These are phyloP conservation scores for Macrophomina tecta DNA, from an alignment of 2,329 filamentous ascomycete genomes.

Conservation along the genomic window DNA sequence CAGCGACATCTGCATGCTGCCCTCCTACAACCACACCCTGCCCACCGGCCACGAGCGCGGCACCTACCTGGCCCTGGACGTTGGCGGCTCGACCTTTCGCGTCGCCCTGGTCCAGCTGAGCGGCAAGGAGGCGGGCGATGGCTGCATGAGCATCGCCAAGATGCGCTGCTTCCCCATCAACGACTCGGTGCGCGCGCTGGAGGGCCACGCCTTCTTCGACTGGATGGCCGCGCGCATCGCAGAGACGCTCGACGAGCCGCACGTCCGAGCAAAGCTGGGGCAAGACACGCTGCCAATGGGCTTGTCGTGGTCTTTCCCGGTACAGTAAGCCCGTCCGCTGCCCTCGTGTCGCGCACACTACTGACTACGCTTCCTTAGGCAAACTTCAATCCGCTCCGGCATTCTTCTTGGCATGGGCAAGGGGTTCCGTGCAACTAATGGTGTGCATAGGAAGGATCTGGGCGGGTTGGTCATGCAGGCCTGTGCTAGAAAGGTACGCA, in stretches of 20 bases:
- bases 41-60: slow-evolving; percentile 65
- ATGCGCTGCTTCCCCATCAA: slow-evolving; percentile 64
- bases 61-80: slow-evolving; percentile 67
- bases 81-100: slow-evolving; percentile 70
- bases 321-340: slow-evolving; percentile 53
- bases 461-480: slow-evolving; percentile 64
- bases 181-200: slow-evolving; percentile 59
- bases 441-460: slow-evolving; percentile 64
- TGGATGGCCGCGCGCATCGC: slow-evolving; percentile 69
- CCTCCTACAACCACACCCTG: slow-evolving; percentile 67
- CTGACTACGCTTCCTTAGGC: slow-evolving; percentile 39
- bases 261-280: slow-evolving; percentile 34
- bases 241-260: slow-evolving; percentile 54
- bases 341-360: not conserved
- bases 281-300: slow-evolving; percentile 59
- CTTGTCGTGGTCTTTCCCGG: slow-evolving; percentile 70
- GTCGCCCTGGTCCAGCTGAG: slow-evolving; percentile 64
- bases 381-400: slow-evolving; percentile 65
- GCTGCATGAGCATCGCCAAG: slow-evolving; percentile 58
- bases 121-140: slow-evolving; percentile 50
- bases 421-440: slow-evolving; percentile 66
- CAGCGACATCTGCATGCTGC: slow-evolving; percentile 68
- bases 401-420: slow-evolving; percentile 69
- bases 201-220: slow-evolving; percentile 66
- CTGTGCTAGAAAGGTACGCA: slow-evolving; percentile 56